Evolutionary conservation across 169 alveolate species (phyloP).

Genomic region (Cryptosporidium tyzzeri): DNA sequence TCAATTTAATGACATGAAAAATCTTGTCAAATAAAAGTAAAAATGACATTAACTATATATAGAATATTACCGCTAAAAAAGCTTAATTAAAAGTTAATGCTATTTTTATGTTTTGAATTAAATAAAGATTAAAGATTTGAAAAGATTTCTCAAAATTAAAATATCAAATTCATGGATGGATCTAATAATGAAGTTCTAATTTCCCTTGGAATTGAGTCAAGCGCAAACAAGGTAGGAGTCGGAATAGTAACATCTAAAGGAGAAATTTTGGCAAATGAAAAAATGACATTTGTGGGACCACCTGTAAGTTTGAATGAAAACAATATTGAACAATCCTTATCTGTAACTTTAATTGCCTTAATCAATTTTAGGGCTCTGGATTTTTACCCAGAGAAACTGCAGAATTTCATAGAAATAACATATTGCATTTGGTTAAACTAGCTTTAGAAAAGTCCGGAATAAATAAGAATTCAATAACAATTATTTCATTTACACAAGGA

Average conservation of each 20-base stretch:
- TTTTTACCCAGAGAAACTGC: constrained; percentile 98
- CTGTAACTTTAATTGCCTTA: neutral
- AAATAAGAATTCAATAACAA: constrained; percentile 84
- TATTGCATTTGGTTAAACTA: constrained; percentile 87
- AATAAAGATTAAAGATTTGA: neutral
- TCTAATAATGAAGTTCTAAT: constrained; percentile 55
- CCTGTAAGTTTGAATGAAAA: constrained; percentile 85
- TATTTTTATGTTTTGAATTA: neutral
- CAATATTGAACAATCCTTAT: neutral
- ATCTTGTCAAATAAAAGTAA: neutral
- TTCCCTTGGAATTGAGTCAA: constrained; percentile 96
- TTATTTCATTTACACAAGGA: constrained; percentile 97
- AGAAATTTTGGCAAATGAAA: constrained; percentile 93
- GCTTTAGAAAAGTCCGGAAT: constrained; percentile 92
- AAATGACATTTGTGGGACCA: constrained; percentile 96
- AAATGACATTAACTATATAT: neutral
- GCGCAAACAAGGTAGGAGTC: constrained; percentile 98
- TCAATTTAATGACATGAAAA: neutral
- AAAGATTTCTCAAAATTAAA: neutral
- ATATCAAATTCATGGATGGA: neutral
- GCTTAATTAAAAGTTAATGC: neutral
- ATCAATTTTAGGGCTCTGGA: constrained; percentile 89
- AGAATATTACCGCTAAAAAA: constrained; percentile 1
- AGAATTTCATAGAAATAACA: constrained; percentile 93
- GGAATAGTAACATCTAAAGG: constrained; percentile 95